phyloP scores from a whole-genome alignment of 1,139 yeast genomes.

The Blastobotrys aristatus region DNA sequence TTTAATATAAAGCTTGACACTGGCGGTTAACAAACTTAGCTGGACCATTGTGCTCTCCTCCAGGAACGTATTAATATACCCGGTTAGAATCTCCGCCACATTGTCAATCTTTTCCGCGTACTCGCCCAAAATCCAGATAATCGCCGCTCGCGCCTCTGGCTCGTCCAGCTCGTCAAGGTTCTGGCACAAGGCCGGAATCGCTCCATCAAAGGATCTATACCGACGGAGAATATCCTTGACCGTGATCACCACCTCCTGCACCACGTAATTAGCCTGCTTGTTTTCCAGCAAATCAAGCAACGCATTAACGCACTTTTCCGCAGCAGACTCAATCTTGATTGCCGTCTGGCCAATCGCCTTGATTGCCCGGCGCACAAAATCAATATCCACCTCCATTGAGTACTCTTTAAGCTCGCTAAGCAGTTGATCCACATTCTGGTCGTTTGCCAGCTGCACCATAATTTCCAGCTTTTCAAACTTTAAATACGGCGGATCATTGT shows the following conservation, averaged over 20 bases:
- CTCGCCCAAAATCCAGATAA: conserved; percentile 87
- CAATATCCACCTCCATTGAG: conserved; percentile 90
- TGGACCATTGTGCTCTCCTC: conserved; percentile 77
- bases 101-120: conserved; percentile 70
- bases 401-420: conserved; percentile 84
- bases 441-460: conserved; percentile 76
- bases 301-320: conserved; percentile 68
- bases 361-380: conserved; percentile 77
- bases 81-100: conserved; percentile 41
- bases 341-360: conserved; percentile 87
- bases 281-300: conserved; percentile 71
- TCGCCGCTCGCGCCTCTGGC: conserved; percentile 65
- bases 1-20: conserved; percentile 67
- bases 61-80: conserved; percentile 56
- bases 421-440: conserved; percentile 60
- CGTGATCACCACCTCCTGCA: conserved; percentile 75
- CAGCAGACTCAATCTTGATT: conserved; percentile 60
- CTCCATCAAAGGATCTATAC: conserved; percentile 61
- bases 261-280: conserved; percentile 68
- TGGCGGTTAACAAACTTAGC: conserved; percentile 65
- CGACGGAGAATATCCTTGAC: conserved; percentile 73
- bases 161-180: conserved; percentile 55
- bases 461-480: conserved; percentile 91
- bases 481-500: conserved; percentile 89
- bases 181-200: conserved; percentile 65